A percentile compares a stretch with the other conserved stretches of the same genome.
Conservation (phyloP, 164 flowering plant genomes). For the Echeveria elegans region DNA sequence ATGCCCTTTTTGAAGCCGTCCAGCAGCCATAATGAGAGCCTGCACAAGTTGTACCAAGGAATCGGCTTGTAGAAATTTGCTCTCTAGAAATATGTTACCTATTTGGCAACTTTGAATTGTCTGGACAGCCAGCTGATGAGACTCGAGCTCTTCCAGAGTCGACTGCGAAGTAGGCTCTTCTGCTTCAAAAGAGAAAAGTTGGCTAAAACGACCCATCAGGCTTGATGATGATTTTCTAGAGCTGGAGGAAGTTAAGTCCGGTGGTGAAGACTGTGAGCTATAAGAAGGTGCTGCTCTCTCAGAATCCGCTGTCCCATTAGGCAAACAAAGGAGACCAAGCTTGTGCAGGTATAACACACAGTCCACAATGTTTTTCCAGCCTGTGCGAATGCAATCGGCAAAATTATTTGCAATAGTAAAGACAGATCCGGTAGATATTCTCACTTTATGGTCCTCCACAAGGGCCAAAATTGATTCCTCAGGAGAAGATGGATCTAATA, state of each 20-base stretch:
- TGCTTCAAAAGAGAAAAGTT: conserved; percentile 44
- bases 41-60: conserved; percentile 43
- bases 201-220: conserved; percentile 38
- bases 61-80: conserved; percentile 57
- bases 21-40: conserved; percentile 51
- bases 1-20: conserved; percentile 33
- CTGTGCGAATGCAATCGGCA: conserved; percentile 28
- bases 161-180: conserved; percentile 55
- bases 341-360: conserved; percentile 29
- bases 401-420: conserved; percentile 31
- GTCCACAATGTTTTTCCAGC: conserved; percentile 35
- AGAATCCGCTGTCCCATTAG: conserved; percentile 21
- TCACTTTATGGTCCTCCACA: conserved; percentile 27
- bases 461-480: conserved; percentile 22
- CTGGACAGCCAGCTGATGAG: conserved; percentile 46
- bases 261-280: conserved; percentile 19
- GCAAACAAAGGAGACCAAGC: conserved; percentile 28
- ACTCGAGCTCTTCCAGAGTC: conserved; percentile 43
- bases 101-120: conserved; percentile 50
- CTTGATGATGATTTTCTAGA: conserved; percentile 27
- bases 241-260: conserved; percentile 9
- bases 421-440: conserved; percentile 28
- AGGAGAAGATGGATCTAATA: conserved; percentile 17
- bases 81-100: conserved; percentile 51
- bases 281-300: conserved; percentile 15